Conservation (phyloP, 2,329 filamentous ascomycete species). For the Dactylellina haptotyla region DNA sequence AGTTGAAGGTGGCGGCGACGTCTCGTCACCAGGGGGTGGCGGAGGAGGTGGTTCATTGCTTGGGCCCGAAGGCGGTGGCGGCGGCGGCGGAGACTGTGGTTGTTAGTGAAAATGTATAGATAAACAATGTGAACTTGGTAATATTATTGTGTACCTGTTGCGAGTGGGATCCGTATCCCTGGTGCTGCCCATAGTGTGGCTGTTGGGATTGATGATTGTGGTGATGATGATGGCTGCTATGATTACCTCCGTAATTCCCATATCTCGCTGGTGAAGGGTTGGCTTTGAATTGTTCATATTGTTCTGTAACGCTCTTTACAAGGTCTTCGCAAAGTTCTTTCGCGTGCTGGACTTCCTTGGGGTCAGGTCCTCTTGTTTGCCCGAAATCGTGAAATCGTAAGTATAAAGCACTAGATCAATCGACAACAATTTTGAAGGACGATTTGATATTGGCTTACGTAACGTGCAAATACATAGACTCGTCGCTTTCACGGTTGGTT, state of each 20-base stretch:
- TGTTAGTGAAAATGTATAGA: slow-evolving; percentile 40
- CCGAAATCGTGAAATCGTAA: slow-evolving; percentile 59
- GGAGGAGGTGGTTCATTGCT: slow-evolving; percentile 60
- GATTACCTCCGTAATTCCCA: slow-evolving; percentile 65
- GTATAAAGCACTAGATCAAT: background rate
- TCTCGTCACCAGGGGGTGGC: slow-evolving; percentile 58
- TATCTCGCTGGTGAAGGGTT: slow-evolving; percentile 75
- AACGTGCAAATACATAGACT: slow-evolving; percentile 96
- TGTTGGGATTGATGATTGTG: slow-evolving; percentile 60
- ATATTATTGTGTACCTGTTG: slow-evolving; percentile 24
- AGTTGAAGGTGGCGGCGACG: slow-evolving; percentile 60
- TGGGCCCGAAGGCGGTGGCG: slow-evolving; percentile 56
- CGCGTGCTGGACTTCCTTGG: slow-evolving; percentile 83
- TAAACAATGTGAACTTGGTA: background rate
- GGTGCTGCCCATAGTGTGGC: slow-evolving; percentile 62
- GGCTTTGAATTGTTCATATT: slow-evolving; percentile 91
- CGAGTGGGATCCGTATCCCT: slow-evolving; percentile 61
- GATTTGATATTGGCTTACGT: slow-evolving; percentile 74
- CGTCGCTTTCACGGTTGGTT: slow-evolving; percentile 90
- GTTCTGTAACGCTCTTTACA: slow-evolving; percentile 82
- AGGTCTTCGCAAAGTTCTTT: slow-evolving; percentile 91
- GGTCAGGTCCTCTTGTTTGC: slow-evolving; percentile 79
- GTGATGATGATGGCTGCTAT: slow-evolving; percentile 63
- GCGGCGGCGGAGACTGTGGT: slow-evolving; percentile 57
- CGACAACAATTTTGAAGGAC: background rate